Evolutionary conservation across 208 protist genomes (phyloP).

Genomic region (Sergeia podlipaevii): DNA sequence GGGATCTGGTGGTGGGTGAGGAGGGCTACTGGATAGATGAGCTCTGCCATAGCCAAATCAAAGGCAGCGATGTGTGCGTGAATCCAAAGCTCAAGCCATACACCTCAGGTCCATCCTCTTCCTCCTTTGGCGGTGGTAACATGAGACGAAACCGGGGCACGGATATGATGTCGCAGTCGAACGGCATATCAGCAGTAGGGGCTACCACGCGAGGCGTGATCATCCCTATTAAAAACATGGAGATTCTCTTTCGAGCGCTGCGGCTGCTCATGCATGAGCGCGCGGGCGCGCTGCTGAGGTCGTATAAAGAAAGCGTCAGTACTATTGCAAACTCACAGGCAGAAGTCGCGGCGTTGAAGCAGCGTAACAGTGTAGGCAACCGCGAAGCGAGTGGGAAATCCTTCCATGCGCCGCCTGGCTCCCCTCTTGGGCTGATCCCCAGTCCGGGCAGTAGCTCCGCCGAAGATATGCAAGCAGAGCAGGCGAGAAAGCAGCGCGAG

Average conservation of each 20-base stretch:
- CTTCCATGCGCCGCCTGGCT: no score
- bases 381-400: no score
- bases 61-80: neutral
- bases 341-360: neutral
- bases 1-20: constrained; percentile 40
- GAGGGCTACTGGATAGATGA: constrained; percentile 42
- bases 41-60: constrained; percentile 10
- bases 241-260: constrained; percentile 36
- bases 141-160: no score
- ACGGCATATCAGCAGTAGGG: constrained; percentile 7
- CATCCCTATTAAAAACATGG: constrained; percentile 38
- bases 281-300: constrained; percentile 19
- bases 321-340: no score
- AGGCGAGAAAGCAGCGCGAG: neutral
- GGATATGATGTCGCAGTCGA: constrained; percentile 14
- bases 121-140: neutral
- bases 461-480: no score
- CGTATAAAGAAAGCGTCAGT: constrained; percentile 11
- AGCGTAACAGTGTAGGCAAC: no score
- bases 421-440: no score
- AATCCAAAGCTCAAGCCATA: constrained; percentile 12
- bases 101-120: neutral
- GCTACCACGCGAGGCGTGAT: constrained; percentile 6
- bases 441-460: no score
- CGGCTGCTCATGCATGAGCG: constrained; percentile 40